These are phyloP conservation scores for Coniferiporia sulphurascens DNA, from an alignment of 1,284 basidiomycete genomes.

Conservation along the genomic window DNA sequence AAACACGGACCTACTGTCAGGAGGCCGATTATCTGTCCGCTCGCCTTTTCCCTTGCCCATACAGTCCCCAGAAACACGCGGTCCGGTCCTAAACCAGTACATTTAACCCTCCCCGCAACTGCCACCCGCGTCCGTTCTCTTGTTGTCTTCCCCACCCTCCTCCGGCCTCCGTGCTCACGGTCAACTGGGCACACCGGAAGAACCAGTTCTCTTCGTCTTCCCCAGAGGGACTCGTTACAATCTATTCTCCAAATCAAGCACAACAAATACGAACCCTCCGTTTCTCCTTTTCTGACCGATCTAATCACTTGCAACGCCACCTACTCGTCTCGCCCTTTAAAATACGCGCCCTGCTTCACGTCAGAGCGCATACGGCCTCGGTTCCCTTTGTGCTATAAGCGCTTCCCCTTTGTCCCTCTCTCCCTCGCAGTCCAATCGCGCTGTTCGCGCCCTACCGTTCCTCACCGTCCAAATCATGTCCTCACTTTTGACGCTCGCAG, in stretches of 20 bases:
- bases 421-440: background rate
- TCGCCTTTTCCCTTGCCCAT: background rate
- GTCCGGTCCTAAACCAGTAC: background rate
- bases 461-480: background rate
- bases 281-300: conserved; percentile 13
- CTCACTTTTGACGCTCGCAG: background rate
- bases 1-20: conserved; percentile 11
- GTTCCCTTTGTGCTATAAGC: conserved; percentile 11
- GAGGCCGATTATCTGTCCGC: conserved; percentile 5
- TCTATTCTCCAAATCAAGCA: background rate
- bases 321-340: conserved; percentile 7
- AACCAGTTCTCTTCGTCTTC: conserved; percentile 12
- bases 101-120: background rate
- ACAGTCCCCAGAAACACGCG: background rate
- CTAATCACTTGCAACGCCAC: conserved; percentile 17
- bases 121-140: background rate
- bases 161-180: conserved; percentile 3
- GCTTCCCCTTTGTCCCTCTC: background rate
- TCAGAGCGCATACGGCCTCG: conserved; percentile 4
- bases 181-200: conserved; percentile 14
- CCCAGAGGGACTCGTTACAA: background rate
- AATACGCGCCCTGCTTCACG: background rate
- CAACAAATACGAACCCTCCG: background rate
- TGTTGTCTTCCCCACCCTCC: background rate
- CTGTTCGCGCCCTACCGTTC: background rate